Evolutionary conservation across 495 filamentous ascomycete genomes (phyloP).

Genomic region (Aspergillus heteromorphus): DNA sequence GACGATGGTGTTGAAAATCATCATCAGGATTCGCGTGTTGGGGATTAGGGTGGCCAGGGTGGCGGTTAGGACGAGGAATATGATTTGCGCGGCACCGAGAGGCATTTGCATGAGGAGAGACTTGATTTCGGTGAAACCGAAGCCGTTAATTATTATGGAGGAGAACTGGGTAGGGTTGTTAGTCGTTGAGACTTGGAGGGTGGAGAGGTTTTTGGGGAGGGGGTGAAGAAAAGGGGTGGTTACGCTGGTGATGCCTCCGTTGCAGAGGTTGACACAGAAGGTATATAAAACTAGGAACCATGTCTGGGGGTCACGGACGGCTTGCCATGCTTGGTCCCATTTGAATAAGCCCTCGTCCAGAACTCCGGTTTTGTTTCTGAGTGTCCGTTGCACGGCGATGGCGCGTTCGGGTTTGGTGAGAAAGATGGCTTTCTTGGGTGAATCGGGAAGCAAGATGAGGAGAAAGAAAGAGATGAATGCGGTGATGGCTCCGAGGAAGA

Average conservation of each 20-base stretch:
- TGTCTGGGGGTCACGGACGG: slow-evolving; percentile 47
- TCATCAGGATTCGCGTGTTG: slow-evolving; percentile 26
- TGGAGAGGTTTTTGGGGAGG: neutral
- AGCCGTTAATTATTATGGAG: slow-evolving; percentile 35
- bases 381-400: slow-evolving; percentile 51
- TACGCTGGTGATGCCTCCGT: slow-evolving; percentile 40
- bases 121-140: slow-evolving; percentile 34
- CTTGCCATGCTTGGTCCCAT: slow-evolving; percentile 49
- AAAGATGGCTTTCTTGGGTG: slow-evolving; percentile 41
- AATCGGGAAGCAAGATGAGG: slow-evolving; percentile 46
- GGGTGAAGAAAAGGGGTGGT: neutral
- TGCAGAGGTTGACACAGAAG: slow-evolving; percentile 38
- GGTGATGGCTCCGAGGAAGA: slow-evolving; percentile 37
- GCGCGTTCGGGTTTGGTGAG: slow-evolving; percentile 42
- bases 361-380: slow-evolving; percentile 54
- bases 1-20: slow-evolving; percentile 27
- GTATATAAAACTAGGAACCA: slow-evolving; percentile 40
- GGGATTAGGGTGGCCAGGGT: slow-evolving; percentile 23
- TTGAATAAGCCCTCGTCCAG: slow-evolving; percentile 54
- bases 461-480: slow-evolving; percentile 32
- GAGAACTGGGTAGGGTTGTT: slow-evolving; percentile 26
- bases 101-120: slow-evolving; percentile 38
- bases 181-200: neutral
- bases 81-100: slow-evolving; percentile 32
- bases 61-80: slow-evolving; percentile 31